These are phyloP conservation scores for Aspergillus sp. DNA, from an alignment of 2,329 filamentous ascomycete species.

Conservation along the genomic window DNA sequence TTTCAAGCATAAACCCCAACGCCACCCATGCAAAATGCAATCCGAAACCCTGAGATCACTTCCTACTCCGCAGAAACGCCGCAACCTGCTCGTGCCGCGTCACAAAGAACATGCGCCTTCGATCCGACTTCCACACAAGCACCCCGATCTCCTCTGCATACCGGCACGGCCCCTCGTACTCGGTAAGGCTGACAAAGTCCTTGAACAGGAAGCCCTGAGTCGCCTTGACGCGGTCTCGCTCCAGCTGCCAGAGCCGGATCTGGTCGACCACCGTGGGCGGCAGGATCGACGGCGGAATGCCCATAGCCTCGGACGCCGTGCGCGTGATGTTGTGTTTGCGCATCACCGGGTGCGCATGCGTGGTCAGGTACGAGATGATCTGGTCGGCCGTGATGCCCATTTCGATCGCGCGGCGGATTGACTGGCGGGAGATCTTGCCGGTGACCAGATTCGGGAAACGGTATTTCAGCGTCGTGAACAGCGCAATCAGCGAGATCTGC, in stretches of 20 bases:
- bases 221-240: conserved; percentile 86
- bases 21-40: not conserved
- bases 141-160: conserved; percentile 89
- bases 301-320: conserved; percentile 30
- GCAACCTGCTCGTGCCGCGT: conserved; percentile 82
- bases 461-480: conserved; percentile 80
- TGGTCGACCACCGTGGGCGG: conserved; percentile 96
- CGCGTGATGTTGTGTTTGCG: conserved; percentile 47
- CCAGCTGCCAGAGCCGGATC: conserved; percentile 93
- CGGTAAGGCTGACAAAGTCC: conserved; percentile 67
- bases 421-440: conserved; percentile 79
- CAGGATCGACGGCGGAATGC: conserved; percentile 53
- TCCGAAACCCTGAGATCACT: conserved; percentile 7
- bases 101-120: conserved; percentile 78
- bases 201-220: conserved; percentile 78
- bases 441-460: conserved; percentile 92
- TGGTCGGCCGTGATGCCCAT: conserved; percentile 91
- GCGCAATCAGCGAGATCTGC: conserved; percentile 84
- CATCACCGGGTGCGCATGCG: conserved; percentile 93
- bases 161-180: conserved; percentile 43
- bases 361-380: conserved; percentile 84
- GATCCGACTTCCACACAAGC: conserved; percentile 74
- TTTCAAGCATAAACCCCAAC: too few relatives aligned
- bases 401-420: conserved; percentile 75
- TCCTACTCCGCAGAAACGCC: conserved; percentile 63